These are phyloP conservation scores for Hirsutella thompsonii DNA, from an alignment of 2,329 filamentous ascomycete species.

Conservation along the genomic window DNA sequence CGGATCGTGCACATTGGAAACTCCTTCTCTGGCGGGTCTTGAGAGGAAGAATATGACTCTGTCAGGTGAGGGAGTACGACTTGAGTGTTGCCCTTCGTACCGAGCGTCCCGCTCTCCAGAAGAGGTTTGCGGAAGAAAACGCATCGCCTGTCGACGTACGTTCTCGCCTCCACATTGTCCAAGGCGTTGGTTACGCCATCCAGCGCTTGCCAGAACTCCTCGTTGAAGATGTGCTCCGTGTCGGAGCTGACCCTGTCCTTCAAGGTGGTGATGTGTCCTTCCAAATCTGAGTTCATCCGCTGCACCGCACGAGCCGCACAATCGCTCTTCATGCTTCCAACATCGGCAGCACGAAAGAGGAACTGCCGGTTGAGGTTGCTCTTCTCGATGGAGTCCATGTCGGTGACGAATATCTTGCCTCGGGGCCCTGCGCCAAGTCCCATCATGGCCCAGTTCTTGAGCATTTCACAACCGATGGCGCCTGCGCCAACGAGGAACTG, in stretches of 20 bases:
- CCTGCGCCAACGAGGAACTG: constrained; percentile 94
- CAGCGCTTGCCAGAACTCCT: constrained; percentile 75
- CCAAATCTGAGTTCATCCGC: constrained; percentile 87
- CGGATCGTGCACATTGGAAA: constrained; percentile 98
- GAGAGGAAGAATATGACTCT: constrained; percentile 89
- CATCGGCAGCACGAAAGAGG: constrained; percentile 84
- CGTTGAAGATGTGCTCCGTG: constrained; percentile 89
- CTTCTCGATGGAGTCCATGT: constrained; percentile 98
- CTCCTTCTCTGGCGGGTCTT: constrained; percentile 94
- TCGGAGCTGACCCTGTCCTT: constrained; percentile 85
- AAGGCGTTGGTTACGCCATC: constrained; percentile 94
- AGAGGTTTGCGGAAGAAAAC: constrained; percentile 98
- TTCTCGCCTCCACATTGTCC: constrained; percentile 93
- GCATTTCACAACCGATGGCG: constrained; percentile 96
- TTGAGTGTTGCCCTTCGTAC: constrained; percentile 97
- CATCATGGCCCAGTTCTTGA: constrained; percentile 99
- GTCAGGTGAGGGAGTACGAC: constrained; percentile 84
- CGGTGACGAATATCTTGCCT: constrained; percentile 83
- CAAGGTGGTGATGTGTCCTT: constrained; percentile 71
- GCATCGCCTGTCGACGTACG: constrained; percentile 90
- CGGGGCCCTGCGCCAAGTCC: constrained; percentile 79
- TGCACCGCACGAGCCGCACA: constrained; percentile 82
- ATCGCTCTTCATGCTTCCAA: constrained; percentile 93
- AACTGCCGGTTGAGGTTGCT: constrained; percentile 98
- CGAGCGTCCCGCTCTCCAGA: constrained; percentile 93